phyloP scores from a whole-genome alignment of 805 yeast genomes.

The Cyberlindnera misumaiensis region DNA sequence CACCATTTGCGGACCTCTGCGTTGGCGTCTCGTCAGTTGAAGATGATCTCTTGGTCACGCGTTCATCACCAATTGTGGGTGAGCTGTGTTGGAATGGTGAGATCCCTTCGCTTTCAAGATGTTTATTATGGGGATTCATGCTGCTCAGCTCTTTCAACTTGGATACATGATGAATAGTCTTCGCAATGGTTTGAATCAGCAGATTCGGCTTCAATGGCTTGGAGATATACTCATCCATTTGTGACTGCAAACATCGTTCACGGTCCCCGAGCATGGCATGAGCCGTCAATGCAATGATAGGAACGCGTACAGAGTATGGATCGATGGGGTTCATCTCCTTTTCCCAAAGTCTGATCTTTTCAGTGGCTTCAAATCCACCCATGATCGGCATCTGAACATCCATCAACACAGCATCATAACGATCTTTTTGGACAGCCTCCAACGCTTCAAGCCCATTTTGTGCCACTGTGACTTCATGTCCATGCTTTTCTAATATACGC shows the following conservation, averaged over 20 bases:
- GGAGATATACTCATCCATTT: conserved; percentile 88
- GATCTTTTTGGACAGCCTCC: conserved; percentile 60
- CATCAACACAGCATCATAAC: conserved; percentile 81
- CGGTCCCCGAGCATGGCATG: conserved; percentile 94
- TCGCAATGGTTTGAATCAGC: conserved; percentile 76
- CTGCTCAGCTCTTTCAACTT: conserved; percentile 43
- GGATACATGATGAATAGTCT: conserved; percentile 67
- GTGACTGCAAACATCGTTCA: conserved; percentile 78
- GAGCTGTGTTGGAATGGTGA: conserved; percentile 2
- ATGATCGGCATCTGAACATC: conserved; percentile 94
- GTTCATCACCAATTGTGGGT: not conserved
- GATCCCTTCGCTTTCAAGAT: conserved; percentile 14
- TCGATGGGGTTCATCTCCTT: conserved; percentile 66
- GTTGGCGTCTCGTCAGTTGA: not conserved
- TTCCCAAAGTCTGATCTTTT: conserved; percentile 83
- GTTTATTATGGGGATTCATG: conserved; percentile 20
- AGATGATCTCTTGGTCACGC: not conserved
- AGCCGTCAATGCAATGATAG: conserved; percentile 85
- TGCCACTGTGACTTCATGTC: conserved; percentile 77
- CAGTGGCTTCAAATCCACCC: conserved; percentile 94
- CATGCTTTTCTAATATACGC: conserved; percentile 76
- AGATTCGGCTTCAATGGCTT: conserved; percentile 83
- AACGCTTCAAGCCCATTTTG: conserved; percentile 81
- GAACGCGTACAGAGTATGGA: conserved; percentile 66
- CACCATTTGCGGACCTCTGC: not conserved